Conservation (phyloP, 2,329 filamentous ascomycete species). For the Magnaporthiopsis rhizophila region DNA sequence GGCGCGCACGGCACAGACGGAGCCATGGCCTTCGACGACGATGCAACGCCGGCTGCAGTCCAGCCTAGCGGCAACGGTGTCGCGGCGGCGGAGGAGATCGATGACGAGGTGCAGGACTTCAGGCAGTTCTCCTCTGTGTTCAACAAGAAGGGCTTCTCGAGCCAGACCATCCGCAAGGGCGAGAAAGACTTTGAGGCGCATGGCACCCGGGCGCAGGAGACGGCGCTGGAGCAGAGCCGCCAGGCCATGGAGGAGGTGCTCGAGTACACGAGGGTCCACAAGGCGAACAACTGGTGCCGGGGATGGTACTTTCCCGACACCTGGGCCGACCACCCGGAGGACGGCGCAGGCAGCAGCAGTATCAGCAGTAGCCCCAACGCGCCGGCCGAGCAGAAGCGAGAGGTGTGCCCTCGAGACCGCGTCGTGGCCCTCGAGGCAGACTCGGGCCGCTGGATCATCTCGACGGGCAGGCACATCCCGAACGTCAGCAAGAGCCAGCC, state of each 20-base stretch:
- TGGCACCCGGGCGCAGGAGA: conserved; percentile 73
- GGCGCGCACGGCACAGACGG: not conserved
- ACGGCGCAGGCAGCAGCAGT: conserved; percentile 11
- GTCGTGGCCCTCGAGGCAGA: conserved; percentile 63
- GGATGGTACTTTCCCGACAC: conserved; percentile 67
- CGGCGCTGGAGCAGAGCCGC: conserved; percentile 71
- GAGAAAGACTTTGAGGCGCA: conserved; percentile 98
- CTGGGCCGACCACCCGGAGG: conserved; percentile 29
- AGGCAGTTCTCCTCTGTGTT: conserved; percentile 56
- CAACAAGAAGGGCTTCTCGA: conserved; percentile 40
- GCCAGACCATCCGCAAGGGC: conserved; percentile 74
- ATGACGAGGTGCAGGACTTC: conserved; percentile 59
- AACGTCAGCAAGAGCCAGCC: conserved; percentile 44
- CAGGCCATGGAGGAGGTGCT: conserved; percentile 85
- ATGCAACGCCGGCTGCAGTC: conserved; percentile 6
- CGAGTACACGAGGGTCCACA: conserved; percentile 66
- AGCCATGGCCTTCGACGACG: conserved; percentile 22
- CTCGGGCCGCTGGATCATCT: conserved; percentile 57
- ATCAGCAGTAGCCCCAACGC: not conserved
- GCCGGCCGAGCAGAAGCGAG: conserved; percentile 9
- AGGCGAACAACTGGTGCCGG: conserved; percentile 54
- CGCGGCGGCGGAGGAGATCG: conserved; percentile 15
- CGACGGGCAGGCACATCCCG: conserved; percentile 59
- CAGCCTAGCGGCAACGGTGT: conserved; percentile 13
- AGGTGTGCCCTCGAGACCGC: conserved; percentile 31